Conservation (phyloP, 2,329 filamentous ascomycete species). For the Penicillium sp. region DNA sequence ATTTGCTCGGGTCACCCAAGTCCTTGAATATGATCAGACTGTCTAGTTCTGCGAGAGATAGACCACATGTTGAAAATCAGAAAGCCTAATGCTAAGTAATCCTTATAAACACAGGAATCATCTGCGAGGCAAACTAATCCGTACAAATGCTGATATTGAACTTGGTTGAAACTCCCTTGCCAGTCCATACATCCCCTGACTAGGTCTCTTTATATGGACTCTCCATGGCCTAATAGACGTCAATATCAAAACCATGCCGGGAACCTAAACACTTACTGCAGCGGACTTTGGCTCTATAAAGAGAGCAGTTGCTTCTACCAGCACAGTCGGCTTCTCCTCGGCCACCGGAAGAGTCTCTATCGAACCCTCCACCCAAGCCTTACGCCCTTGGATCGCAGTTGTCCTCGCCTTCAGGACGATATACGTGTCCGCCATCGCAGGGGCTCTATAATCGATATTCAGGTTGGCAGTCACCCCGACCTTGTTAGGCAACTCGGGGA, state of each 20-base stretch:
- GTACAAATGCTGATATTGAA: too few species aligned
- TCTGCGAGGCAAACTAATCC: too few species aligned
- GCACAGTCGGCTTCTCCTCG: neutral
- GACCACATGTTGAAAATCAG: too few species aligned
- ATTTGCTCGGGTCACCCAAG: too few species aligned
- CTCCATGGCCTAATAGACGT: neutral
- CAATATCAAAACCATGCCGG: neutral
- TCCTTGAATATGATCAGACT: too few species aligned
- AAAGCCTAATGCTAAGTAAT: too few species aligned
- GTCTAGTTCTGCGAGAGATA: too few species aligned
- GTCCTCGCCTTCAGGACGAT: conserved; percentile 75
- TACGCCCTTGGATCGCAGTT: conserved; percentile 79
- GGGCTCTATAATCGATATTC: conserved; percentile 74
- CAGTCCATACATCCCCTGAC: too few species aligned
- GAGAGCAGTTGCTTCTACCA: conserved; percentile 6
- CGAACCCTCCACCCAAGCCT: conserved; percentile 85
- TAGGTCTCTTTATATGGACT: conserved; percentile 1
- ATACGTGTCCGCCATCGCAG: conserved; percentile 69
- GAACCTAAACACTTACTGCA: neutral
- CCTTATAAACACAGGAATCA: too few species aligned
- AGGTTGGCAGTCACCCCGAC: conserved; percentile 78
- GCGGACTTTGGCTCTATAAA: conserved; percentile 3
- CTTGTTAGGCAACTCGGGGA: conserved; percentile 78
- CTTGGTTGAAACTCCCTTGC: too few species aligned
- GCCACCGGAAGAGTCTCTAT: conserved; percentile 60